Evolutionary conservation across 1,139 yeast species (phyloP), one percentile per base, ranked within the genome.

Genomic region (Cylindricascospora bacillispora): DNA sequence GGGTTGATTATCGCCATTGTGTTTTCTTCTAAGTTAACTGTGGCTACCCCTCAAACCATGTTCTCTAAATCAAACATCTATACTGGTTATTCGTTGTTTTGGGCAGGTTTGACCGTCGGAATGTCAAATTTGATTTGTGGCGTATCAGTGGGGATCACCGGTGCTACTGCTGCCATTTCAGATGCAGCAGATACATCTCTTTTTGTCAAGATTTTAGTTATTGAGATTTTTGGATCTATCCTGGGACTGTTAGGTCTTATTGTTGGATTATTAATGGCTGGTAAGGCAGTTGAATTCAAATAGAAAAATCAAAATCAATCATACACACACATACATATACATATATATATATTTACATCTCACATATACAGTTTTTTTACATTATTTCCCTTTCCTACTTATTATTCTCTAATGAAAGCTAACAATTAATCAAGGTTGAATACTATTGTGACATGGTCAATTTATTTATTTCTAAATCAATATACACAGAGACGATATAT

Each of bases 61-160:
- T 75, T 62, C 50, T 72, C 94, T n/a, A 74, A 75, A 49, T 82
- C 79, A 39, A 89, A 92, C 59, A 61, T 86, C 50, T 92, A 82
- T 60, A 92, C 98, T 7, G 97, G 93, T 6, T 89, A 73, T 54
- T 73, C 97, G 5, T 67, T 92, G 41, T 92, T 92, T 59, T 92
- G 99, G 99, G 98, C 95, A 16, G 99, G 99, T 13, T 53, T 86
- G 33, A 89, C 98, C 5, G 98, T 92, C 27, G 99, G 99, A 26
- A 56, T 81, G 20, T 75, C 93, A 47, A 92, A 92, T 57, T 69
- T 92, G 53, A 78, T 89, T 38, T 92, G 99, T 67, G 99, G 99
- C 60, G 67, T 92, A 37, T 89, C 95, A 7, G 99, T 92, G 30
- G 99, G 99, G 40, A 70, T 92, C 38, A 89, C 98, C 14, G 99